Evolutionary conservation across 306 rosid genomes (phyloP).

Genomic region (Pterocarpus santalinus): DNA sequence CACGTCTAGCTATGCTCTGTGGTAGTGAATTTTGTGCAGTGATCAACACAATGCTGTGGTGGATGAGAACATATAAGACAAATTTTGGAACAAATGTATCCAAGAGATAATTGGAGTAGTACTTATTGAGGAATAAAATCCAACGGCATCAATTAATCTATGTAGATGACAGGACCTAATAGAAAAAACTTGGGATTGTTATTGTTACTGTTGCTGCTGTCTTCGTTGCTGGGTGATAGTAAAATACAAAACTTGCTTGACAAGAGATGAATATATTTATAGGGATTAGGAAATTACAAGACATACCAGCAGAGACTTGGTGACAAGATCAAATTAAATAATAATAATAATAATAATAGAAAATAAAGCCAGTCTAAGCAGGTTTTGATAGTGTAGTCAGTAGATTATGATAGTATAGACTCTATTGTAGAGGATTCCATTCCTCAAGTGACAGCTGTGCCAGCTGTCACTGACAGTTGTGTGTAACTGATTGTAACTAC

Average conservation of each 20-base stretch:
- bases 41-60: background rate
- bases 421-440: too few relatives aligned
- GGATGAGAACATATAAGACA: background rate
- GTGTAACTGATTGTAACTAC: too few relatives aligned
- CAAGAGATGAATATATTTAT: background rate
- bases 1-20: background rate
- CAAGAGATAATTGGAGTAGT: background rate
- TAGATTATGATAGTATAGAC: too few relatives aligned
- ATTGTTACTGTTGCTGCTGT: background rate
- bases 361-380: too few relatives aligned
- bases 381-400: too few relatives aligned
- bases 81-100: background rate
- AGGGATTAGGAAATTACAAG: background rate
- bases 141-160: too few relatives aligned
- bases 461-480: too few relatives aligned
- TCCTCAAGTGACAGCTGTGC: too few relatives aligned
- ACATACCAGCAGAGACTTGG: background rate
- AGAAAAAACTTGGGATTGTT: background rate
- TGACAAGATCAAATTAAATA: too few relatives aligned
- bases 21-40: background rate
- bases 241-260: background rate
- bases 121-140: background rate
- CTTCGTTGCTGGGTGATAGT: background rate
- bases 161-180: too few relatives aligned
- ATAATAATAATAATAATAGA: too few relatives aligned